Conservation (phyloP, 106 monocot species). For the Amphibolis antarctica region DNA sequence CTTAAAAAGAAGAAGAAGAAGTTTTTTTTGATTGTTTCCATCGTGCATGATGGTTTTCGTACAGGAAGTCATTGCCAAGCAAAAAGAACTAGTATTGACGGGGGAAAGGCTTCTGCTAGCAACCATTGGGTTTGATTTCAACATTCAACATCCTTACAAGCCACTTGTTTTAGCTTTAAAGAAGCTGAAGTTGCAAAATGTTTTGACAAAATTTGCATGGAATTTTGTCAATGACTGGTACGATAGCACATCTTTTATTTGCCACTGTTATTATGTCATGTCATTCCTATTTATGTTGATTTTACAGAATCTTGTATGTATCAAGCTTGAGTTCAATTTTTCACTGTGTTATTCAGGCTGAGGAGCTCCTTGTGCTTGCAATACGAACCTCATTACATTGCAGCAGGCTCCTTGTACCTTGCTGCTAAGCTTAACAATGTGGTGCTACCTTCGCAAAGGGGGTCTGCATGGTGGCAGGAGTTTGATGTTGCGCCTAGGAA, state of each 20-base stretch:
- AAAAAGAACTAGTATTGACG: conserved; percentile 40
- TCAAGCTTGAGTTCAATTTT: background rate
- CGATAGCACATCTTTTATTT: background rate
- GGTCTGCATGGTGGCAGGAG: conserved; percentile 59
- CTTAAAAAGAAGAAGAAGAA: background rate
- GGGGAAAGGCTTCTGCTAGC: conserved; percentile 53
- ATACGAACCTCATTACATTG: conserved; percentile 66
- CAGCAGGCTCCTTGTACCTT: conserved; percentile 60
- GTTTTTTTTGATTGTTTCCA: background rate
- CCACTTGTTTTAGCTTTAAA: conserved; percentile 55
- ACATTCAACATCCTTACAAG: conserved; percentile 57
- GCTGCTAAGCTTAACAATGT: conserved; percentile 48
- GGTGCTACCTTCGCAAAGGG: conserved; percentile 33
- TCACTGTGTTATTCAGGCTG: conserved; percentile 29
- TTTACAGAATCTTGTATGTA: background rate
- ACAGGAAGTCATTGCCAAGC: conserved; percentile 51
- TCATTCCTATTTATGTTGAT: background rate
- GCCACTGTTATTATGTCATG: background rate
- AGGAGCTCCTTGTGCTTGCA: conserved; percentile 57
- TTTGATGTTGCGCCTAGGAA: conserved; percentile 41
- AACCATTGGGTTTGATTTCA: conserved; percentile 54
- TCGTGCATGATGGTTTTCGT: background rate
- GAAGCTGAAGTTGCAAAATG: conserved; percentile 34
- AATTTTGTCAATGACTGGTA: conserved; percentile 77
- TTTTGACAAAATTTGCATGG: conserved; percentile 51